Evolutionary conservation across 1,284 basidiomycete species (phyloP).

Genomic region (Microbotryomycetes sp.): DNA sequence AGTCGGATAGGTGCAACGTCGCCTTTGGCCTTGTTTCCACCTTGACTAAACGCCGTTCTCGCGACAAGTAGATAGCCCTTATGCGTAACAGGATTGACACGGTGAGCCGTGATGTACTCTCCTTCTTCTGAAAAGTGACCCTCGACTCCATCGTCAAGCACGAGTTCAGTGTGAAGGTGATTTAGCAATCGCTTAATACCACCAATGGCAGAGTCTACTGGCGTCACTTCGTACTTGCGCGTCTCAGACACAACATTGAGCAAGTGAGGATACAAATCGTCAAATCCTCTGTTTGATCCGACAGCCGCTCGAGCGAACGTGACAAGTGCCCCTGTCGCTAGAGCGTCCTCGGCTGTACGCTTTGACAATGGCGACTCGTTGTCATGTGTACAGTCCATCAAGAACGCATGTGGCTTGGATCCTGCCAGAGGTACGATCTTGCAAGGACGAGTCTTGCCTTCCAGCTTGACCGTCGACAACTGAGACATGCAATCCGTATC

Average conservation of each 20-base stretch:
- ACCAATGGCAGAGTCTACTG: conserved; percentile 53
- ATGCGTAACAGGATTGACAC: conserved; percentile 82
- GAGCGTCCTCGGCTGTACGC: conserved; percentile 81
- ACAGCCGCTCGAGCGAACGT: conserved; percentile 78
- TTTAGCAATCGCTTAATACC: conserved; percentile 77
- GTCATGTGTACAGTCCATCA: conserved; percentile 93
- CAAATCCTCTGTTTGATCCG: conserved; percentile 90
- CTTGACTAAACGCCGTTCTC: conserved; percentile 78
- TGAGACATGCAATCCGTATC: conserved; percentile 70
- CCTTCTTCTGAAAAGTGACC: conserved; percentile 94
- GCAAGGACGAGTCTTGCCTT: conserved; percentile 65
- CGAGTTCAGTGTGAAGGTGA: conserved; percentile 81
- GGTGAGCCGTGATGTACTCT: conserved; percentile 86
- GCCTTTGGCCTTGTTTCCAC: conserved; percentile 41
- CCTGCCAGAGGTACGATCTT: conserved; percentile 72
- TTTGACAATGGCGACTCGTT: conserved; percentile 86
- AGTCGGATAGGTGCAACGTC: conserved; percentile 76
- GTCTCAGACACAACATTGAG: conserved; percentile 78
- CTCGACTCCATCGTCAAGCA: conserved; percentile 69
- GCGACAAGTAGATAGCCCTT: conserved; percentile 84
- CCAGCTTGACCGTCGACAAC: conserved; percentile 59
- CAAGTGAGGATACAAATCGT: conserved; percentile 89
- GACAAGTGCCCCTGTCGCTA: conserved; percentile 82
- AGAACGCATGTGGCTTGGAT: conserved; percentile 76
- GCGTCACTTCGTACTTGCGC: conserved; percentile 60